Evolutionary conservation across 345 rosid genomes (phyloP).

Genomic region (Brassica rapa): DNA sequence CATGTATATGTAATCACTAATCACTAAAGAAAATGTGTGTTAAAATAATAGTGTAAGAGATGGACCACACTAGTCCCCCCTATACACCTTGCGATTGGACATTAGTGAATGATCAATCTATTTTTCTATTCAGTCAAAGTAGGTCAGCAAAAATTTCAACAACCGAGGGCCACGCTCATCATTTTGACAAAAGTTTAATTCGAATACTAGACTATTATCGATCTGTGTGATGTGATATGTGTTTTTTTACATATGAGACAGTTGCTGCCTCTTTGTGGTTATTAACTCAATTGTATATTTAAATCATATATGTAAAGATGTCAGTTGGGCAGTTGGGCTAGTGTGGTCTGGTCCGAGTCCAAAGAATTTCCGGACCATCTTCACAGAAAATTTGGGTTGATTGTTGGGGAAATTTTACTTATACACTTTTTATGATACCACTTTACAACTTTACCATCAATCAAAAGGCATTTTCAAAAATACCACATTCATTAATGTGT

Average conservation of each 20-base stretch:
- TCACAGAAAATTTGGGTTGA: background rate
- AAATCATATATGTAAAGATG: background rate
- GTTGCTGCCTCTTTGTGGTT: constrained; percentile 19
- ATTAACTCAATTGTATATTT: background rate
- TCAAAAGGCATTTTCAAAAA: too few relatives aligned
- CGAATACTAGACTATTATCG: constrained; percentile 15
- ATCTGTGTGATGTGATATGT: constrained; percentile 30
- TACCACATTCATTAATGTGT: too few relatives aligned
- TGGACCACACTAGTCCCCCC: constrained; percentile 41
- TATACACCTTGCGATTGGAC: constrained; percentile 30
- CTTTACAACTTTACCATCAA: too few relatives aligned
- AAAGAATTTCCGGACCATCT: background rate
- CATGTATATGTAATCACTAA: background rate
- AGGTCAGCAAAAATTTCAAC: constrained; percentile 39
- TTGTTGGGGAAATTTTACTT: too few relatives aligned
- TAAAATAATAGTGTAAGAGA: constrained; percentile 20
- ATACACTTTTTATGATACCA: too few relatives aligned
- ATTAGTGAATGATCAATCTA: constrained; percentile 34
- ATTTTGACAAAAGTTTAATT: constrained; percentile 17
- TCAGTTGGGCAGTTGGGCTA: background rate
- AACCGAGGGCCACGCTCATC: constrained; percentile 42
- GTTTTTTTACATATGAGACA: constrained; percentile 22
- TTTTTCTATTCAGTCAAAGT: constrained; percentile 38
- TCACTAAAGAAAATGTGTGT: background rate
- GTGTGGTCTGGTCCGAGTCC: background rate